phyloP scores from a whole-genome alignment of 345 rosid genomes.

The Lepidium africanum region DNA sequence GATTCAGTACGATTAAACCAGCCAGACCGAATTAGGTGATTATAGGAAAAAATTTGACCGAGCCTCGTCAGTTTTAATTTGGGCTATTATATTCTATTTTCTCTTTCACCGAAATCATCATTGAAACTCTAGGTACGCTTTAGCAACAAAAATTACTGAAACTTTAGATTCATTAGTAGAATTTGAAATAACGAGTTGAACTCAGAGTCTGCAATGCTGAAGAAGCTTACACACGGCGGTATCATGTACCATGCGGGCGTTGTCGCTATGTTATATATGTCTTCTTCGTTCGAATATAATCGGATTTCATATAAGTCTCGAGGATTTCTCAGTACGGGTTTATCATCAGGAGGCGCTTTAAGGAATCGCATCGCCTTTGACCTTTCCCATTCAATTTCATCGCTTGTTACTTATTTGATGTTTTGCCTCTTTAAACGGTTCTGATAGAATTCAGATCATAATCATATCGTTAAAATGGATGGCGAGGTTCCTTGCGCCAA shows the following conservation, averaged over 20 bases:
- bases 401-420: constrained; percentile 38
- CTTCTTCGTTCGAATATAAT: constrained; percentile 8
- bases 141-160: neutral
- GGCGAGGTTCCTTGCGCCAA: constrained; percentile 34
- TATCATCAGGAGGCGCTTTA: constrained; percentile 11
- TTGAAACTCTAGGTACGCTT: neutral
- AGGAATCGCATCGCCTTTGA: constrained; percentile 30
- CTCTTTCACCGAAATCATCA: neutral
- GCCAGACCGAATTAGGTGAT: neutral
- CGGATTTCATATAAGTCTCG: constrained; percentile 21
- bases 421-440: constrained; percentile 37
- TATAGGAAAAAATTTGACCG: neutral
- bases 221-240: constrained; percentile 16
- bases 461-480: constrained; percentile 62
- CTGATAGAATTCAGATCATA: constrained; percentile 45
- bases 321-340: constrained; percentile 12
- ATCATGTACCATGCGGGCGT: constrained; percentile 17
- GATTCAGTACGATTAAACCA: neutral
- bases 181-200: neutral
- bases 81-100: neutral
- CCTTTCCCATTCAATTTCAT: constrained; percentile 10
- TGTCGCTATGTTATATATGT: constrained; percentile 21
- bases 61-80: constrained; percentile 5
- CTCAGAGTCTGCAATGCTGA: constrained; percentile 22
- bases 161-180: constrained; percentile 6